Percentiles rank a stretch among this genome's conserved stretches.
Conservation (phyloP, 176 grass and related monocot genomes). For the Stipa capillata region DNA sequence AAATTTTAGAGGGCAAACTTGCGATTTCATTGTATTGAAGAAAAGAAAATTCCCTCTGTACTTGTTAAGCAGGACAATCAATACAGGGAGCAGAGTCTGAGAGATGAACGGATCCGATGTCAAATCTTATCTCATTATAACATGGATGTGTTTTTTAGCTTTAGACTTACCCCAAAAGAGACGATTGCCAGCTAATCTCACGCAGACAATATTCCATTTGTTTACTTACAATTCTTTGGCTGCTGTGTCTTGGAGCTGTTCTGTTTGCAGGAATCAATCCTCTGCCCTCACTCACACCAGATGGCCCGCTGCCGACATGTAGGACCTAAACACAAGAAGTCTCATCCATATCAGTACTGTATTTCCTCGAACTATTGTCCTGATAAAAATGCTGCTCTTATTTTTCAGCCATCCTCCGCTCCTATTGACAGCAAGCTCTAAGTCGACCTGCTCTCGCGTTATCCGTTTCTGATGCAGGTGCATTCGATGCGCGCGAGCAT, state of each 20-base stretch:
- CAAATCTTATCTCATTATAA: conserved; percentile 37
- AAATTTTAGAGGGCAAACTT: neutral
- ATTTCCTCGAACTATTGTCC: conserved; percentile 2
- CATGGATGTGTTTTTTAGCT: conserved; percentile 46
- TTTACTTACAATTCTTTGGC: conserved; percentile 41
- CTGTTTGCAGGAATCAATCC: conserved; percentile 58
- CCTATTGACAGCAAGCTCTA: conserved; percentile 17
- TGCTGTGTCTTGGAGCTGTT: conserved; percentile 45
- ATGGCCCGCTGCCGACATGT: conserved; percentile 34
- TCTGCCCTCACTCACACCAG: conserved; percentile 18
- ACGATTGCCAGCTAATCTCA: conserved; percentile 58
- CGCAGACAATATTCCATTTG: conserved; percentile 44
- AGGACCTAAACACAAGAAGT: conserved; percentile 21
- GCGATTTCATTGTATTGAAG: neutral
- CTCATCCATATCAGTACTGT: neutral
- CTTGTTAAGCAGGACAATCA: conserved; percentile 19
- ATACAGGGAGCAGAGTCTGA: conserved; percentile 29
- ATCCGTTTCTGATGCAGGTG: conserved; percentile 22
- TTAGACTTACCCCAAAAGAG: conserved; percentile 42
- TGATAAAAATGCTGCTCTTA: neutral
- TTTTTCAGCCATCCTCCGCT: conserved; percentile 14
- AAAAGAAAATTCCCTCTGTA: conserved; percentile 11
- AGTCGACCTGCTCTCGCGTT: neutral
- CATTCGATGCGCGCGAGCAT: conserved; percentile 10
- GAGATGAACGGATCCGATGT: conserved; percentile 26